Base-by-base conservation (phyloP, 768 basidiomycete species). In the Leccinum olivaceopallidum region DNA sequence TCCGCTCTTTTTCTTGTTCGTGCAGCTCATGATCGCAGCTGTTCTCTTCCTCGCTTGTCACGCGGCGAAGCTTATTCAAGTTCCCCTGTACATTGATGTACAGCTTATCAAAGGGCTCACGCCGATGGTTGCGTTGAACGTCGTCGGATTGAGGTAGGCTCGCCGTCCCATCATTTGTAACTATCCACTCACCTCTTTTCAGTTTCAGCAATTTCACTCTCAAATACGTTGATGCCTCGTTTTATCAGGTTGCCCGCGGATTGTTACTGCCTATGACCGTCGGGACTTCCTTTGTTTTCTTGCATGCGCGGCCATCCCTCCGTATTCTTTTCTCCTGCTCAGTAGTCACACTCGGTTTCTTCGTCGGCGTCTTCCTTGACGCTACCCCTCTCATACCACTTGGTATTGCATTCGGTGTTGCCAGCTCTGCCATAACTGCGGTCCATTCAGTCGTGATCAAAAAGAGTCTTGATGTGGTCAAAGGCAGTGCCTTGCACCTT, bases 401-500 rank as follows among this genome's bases (percentile, higher is more conserved):
- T 44, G 95, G 95, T 18, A 76, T 96, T 62, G 73, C 74, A 36
- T 95, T 94, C 68, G 96, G 95, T 61, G 85, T 95, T 14, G 77
- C 88, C 32, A 90, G 88, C 65, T 95, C 93, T 6, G 78, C 86
- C n/a, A 90, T 95, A 62, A 94, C 93, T 12, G 90, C 95, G 1
- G 75, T 88, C 13, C 96, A 98, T 73, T 94, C 94, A 2, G 93
- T 97, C 24, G 88, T 97, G 60, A 97, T 98, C 79, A 98, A 98
- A 76, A 85, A 87, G 65, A 88, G 86, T 49, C 79, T 98, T 20
- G 80, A 79, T 39, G 80, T 91, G 53, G 94, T 98, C 34, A 83
- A 88, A 34, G 92, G 90, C 61, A 92, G 89, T 62, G 90, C 95
- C 6, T 80, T 96, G 56, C 80, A 89, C 47, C 82, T 98, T 44